Base-by-base conservation (phyloP, 495 filamentous ascomycete species). In the Sabuloglossum arenarium region DNA sequence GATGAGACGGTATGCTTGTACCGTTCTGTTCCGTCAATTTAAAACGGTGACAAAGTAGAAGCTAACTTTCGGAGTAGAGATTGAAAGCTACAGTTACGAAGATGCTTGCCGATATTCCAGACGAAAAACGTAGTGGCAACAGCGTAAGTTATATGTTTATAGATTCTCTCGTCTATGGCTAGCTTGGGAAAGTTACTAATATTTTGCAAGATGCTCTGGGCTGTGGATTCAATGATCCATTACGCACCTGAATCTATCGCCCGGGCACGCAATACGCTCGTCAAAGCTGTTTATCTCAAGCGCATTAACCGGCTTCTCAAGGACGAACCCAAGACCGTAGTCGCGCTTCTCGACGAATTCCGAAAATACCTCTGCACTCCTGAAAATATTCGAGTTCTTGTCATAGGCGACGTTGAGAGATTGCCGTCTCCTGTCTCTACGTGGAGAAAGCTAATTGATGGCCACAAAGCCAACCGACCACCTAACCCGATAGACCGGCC, bases 21-120 rank as follows among this genome's bases (percentile, higher is more conserved):
- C 25, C 11, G 46, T 21, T 9, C 53, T 21, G 23, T 12, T 29
- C 2, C 29, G 37, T n/a, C 30, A 39, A 4, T 28, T 16, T 32
- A 43, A 29, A 29, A 16, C 29, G 3, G 28, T 61, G 16, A 53
- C 42, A 34, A 34, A 55, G 25, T 9, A 24, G 27, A 10, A 29
- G 47, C 47, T 51, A 51, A 51, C 42, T 51, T 51, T 29, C n/a
- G 16, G n/a, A 42, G 9, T 21, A 79, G 61, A 77, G 93, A 60
- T 74, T 99, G 56, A 81, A 80, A 57, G 82, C 89, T 0, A 84
- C 84, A n/a, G 77, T 89, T n/a, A 77, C 79, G 21, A 85, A 93
- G 65, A 80, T 94, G 27, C 76, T 94, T 6, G 87, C 89, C 10
- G 91, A 96, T 63, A 82, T 99, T 28, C 91, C 91, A 2, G 88